Evolutionary conservation across 2,329 filamentous ascomycete genomes (phyloP).

Genomic region (Periconia macrospinosa): DNA sequence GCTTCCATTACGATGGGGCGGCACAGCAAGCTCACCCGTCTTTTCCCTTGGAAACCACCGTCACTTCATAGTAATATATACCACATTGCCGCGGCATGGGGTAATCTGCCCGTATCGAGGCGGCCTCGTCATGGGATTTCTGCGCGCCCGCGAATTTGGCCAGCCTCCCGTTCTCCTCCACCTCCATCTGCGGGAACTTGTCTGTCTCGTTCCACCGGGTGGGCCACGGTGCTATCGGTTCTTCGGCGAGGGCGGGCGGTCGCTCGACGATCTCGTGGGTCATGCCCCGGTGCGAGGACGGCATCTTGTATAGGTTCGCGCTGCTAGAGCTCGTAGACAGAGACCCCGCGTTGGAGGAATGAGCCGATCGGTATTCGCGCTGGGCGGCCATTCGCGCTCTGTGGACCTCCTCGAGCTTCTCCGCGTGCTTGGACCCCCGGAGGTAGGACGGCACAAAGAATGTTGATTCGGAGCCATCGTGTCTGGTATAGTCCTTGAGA

Average conservation of each 20-base stretch:
- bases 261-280: conserved; percentile 85
- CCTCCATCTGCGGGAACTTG: conserved; percentile 72
- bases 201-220: conserved; percentile 81
- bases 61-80: conserved; percentile 89
- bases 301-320: conserved; percentile 62
- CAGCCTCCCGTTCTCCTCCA: conserved; percentile 73
- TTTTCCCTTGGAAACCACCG: conserved; percentile 66
- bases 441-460: conserved; percentile 90
- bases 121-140: conserved; percentile 72
- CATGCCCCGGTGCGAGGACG: conserved; percentile 72
- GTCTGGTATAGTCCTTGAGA: conserved; percentile 26
- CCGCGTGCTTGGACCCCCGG: conserved; percentile 73
- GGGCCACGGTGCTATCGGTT: conserved; percentile 72
- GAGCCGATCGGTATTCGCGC: conserved; percentile 45
- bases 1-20: conserved; percentile 3
- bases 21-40: conserved; percentile 61
- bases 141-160: conserved; percentile 62
- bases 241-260: conserved; percentile 60
- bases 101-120: conserved; percentile 78
- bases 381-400: conserved; percentile 59
- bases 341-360: conserved; percentile 50
- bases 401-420: conserved; percentile 72
- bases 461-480: conserved; percentile 38
- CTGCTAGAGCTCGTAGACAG: conserved; percentile 61
- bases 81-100: conserved; percentile 88